Conservation (phyloP, 1,284 basidiomycete species). For the Marasmius fiardii region DNA sequence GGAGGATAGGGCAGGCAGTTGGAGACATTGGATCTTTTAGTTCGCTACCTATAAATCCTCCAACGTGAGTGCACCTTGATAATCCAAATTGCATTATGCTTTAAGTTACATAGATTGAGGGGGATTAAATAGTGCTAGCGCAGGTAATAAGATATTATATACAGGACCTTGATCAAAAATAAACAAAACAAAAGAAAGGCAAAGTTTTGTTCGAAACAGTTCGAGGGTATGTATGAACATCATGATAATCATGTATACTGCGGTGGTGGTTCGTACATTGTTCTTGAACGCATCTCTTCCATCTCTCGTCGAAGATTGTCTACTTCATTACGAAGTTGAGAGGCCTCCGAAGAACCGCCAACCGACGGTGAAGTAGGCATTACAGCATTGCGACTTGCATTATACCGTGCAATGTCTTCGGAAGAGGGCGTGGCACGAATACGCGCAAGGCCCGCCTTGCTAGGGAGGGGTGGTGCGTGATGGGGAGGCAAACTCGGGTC, state of each 20-base stretch:
- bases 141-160: too few species aligned
- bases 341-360: constrained; percentile 1
- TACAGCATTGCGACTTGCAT: not conserved
- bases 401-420: not conserved
- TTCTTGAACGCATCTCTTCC: constrained; percentile 15
- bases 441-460: not conserved
- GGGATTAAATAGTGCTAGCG: too few species aligned
- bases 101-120: too few species aligned
- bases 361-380: not conserved
- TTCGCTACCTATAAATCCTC: too few species aligned
- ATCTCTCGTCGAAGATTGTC: constrained; percentile 15
- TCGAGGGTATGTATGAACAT: too few species aligned
- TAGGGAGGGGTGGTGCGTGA: constrained; percentile 5
- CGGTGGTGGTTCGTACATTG: constrained; percentile 14
- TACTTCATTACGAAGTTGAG: constrained; percentile 12
- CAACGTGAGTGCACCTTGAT: too few species aligned
- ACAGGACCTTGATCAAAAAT: too few species aligned
- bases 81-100: too few species aligned
- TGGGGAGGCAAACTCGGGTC: not conserved
- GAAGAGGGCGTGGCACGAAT: not conserved
- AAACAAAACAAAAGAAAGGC: too few species aligned
- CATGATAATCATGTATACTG: constrained; percentile 7
- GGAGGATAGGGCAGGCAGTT: too few species aligned
- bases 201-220: too few species aligned
- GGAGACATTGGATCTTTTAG: too few species aligned